These are phyloP conservation scores for Fusarium duplospermum DNA, from an alignment of 2,329 filamentous ascomycete genomes.

Conservation along the genomic window DNA sequence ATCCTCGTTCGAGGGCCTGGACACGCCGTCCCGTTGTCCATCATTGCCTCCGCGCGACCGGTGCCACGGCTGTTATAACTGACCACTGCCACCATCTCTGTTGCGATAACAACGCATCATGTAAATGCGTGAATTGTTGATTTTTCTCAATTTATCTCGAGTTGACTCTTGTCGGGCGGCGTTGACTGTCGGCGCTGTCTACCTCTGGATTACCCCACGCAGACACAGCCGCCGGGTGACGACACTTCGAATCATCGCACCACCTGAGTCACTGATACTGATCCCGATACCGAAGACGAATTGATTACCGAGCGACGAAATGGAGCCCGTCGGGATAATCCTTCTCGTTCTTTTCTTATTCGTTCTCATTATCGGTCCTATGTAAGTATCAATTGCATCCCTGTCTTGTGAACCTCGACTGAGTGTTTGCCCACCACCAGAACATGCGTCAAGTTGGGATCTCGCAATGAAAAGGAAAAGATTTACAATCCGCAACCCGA, in stretches of 20 bases:
- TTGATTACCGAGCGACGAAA: conserved; percentile 5
- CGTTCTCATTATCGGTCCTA: conserved; percentile 35
- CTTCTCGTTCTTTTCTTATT: conserved; percentile 39
- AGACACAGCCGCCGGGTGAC: neutral
- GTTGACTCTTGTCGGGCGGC: neutral
- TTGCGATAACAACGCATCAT: conserved; percentile 1
- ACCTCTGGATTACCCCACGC: neutral
- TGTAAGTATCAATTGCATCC: conserved; percentile 25
- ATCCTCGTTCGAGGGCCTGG: neutral
- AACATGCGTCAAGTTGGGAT: conserved; percentile 32
- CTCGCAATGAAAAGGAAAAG: conserved; percentile 19
- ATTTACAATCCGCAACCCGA: conserved; percentile 36
- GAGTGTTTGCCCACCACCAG: conserved; percentile 16
- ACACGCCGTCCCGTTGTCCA: neutral
- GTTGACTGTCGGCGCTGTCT: neutral
- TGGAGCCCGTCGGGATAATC: conserved; percentile 44
- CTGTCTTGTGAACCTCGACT: neutral
- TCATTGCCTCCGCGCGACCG: neutral
- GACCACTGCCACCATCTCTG: conserved; percentile 6
- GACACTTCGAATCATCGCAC: conserved; percentile 11
- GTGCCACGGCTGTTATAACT: conserved; percentile 4
- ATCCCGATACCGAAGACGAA: neutral
- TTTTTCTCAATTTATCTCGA: neutral
- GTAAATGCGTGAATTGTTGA: neutral
- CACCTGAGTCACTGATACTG: neutral